Conservation (phyloP, 306 rosid species). For the Delonix regia region DNA sequence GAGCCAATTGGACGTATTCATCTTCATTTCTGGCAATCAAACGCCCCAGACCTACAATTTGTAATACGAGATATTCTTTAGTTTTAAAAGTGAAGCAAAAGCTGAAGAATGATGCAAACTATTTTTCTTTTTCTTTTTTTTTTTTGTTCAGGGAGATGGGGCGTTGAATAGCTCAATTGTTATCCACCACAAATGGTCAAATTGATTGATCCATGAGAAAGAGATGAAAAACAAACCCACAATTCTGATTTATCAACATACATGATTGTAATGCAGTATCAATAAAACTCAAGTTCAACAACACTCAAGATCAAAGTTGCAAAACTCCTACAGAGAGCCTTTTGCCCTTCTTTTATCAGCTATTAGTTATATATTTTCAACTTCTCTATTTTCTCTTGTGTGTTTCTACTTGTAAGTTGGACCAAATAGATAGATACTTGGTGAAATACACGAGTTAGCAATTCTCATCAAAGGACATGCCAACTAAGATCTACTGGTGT, state of each 20-base stretch:
- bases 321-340: neutral
- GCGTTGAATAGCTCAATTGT: neutral
- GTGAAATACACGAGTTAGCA: neutral
- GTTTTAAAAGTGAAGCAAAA: constrained; percentile 22
- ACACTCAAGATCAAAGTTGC: neutral
- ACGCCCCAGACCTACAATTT: constrained; percentile 64
- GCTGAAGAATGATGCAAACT: neutral
- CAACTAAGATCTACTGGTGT: neutral
- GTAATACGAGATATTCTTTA: constrained; percentile 19
- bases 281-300: neutral
- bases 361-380: neutral
- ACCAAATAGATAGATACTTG: neutral
- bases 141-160: neutral
- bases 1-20: constrained; percentile 81
- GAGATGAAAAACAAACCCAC: neutral
- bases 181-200: neutral
- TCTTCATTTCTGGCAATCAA: constrained; percentile 84
- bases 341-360: neutral
- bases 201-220: neutral
- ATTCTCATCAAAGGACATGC: neutral
- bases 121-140: neutral
- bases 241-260: neutral
- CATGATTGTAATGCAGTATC: neutral
- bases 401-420: neutral
- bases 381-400: neutral